phyloP scores from a whole-genome alignment of 306 rosid genomes.

The Begonia loranthoides region DNA sequence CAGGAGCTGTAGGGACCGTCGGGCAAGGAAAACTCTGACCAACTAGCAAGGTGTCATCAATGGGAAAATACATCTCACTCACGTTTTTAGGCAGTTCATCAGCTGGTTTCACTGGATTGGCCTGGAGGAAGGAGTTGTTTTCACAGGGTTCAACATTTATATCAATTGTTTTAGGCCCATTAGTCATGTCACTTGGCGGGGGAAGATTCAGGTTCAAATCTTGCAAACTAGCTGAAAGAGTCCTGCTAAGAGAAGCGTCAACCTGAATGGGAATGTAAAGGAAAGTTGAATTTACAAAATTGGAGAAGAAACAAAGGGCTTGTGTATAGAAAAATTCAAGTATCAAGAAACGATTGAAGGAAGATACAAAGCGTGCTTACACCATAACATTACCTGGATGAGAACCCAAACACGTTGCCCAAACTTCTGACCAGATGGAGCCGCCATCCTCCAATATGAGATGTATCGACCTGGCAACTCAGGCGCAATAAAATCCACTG shows the following conservation, averaged over 20 bases:
- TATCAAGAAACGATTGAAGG: too few species aligned
- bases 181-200: conserved; percentile 17
- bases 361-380: too few species aligned
- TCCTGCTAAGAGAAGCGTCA: conserved; percentile 38
- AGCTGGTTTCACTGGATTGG: conserved; percentile 21
- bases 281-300: not conserved
- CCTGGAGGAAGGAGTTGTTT: conserved; percentile 18
- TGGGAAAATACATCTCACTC: conserved; percentile 19
- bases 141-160: conserved; percentile 27
- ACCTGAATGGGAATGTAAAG: conserved; percentile 31
- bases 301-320: not conserved
- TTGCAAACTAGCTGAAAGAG: conserved; percentile 26
- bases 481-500: conserved; percentile 74
- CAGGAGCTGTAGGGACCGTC: not conserved
- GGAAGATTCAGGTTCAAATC: conserved; percentile 57
- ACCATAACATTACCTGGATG: conserved; percentile 37
- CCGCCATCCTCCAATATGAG: conserved; percentile 78
- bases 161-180: conserved; percentile 26
- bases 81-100: conserved; percentile 19
- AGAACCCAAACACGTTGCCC: conserved; percentile 94
- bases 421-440: conserved; percentile 60
- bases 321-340: too few species aligned
- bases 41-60: conserved; percentile 33
- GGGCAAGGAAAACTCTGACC: conserved; percentile 1
- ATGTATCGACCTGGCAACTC: conserved; percentile 53